Percentiles rank a stretch among this genome's conserved stretches.
These are phyloP conservation scores for Cryptosporidium xiaoi DNA, from an alignment of 169 alveolate species.

Conservation along the genomic window DNA sequence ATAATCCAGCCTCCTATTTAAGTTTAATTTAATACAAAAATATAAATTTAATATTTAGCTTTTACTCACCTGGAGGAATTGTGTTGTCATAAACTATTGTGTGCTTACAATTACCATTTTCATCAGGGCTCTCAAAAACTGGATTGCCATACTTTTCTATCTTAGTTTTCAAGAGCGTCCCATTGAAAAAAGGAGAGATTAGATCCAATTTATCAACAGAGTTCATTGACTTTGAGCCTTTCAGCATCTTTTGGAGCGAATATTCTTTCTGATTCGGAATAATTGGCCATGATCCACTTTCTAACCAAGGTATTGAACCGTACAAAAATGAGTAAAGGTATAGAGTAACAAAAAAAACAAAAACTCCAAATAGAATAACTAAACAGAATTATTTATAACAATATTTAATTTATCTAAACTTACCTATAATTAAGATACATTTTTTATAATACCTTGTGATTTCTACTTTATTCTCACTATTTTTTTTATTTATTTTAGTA, in stretches of 20 bases:
- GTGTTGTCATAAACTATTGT: conserved; percentile 45
- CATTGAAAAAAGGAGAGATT: conserved; percentile 61
- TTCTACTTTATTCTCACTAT: neutral
- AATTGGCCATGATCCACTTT: conserved; percentile 25
- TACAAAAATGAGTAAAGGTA: conserved; percentile 5
- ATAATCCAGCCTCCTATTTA: conserved; percentile 66
- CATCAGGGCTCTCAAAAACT: conserved; percentile 13
- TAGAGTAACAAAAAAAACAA: neutral
- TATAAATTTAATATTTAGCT: neutral
- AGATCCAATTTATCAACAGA: neutral
- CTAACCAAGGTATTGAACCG: conserved; percentile 65
- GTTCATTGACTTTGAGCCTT: neutral
- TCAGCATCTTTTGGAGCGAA: conserved; percentile 32
- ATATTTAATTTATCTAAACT: neutral
- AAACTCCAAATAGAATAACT: conserved; percentile 8
- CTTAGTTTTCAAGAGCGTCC: conserved; percentile 18
- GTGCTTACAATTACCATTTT: conserved; percentile 23
- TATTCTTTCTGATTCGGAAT: conserved; percentile 12
- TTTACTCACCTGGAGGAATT: conserved; percentile 70
- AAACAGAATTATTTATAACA: neutral
- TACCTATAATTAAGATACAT: neutral
- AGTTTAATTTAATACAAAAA: neutral
- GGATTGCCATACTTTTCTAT: conserved; percentile 16
- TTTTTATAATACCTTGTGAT: neutral
- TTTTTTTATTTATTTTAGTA: too few relatives aligned